Evolutionary conservation across 2,329 filamentous ascomycete genomes (phyloP).

Genomic region (Aspergillus fructus): DNA sequence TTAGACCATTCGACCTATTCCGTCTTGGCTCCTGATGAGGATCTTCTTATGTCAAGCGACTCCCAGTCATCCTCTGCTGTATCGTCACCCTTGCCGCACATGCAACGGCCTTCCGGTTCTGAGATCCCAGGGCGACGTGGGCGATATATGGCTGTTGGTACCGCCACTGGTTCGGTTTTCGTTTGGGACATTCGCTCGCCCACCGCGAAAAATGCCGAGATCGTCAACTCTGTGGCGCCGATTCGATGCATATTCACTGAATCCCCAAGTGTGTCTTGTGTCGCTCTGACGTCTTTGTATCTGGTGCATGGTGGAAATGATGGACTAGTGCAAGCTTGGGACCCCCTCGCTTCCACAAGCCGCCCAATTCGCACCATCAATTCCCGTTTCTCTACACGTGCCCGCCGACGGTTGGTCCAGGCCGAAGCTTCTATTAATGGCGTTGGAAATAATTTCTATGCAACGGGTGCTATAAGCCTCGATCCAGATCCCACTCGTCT

Average conservation of each 20-base stretch:
- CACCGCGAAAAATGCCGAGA: slow-evolving; percentile 53
- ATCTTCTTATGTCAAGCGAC: slow-evolving; percentile 63
- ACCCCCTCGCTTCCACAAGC: slow-evolving; percentile 78
- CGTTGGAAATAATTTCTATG: slow-evolving; percentile 72
- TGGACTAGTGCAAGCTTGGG: slow-evolving; percentile 94
- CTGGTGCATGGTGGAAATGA: slow-evolving; percentile 92
- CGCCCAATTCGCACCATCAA: slow-evolving; percentile 84
- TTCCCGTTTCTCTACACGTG: slow-evolving; percentile 76
- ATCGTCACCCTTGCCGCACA: slow-evolving; percentile 54
- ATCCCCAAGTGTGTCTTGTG: slow-evolving; percentile 78
- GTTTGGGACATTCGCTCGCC: slow-evolving; percentile 81
- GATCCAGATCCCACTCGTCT: slow-evolving; percentile 85
- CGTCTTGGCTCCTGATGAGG: slow-evolving; percentile 70
- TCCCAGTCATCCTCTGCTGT: slow-evolving; percentile 55
- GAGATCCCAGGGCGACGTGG: slow-evolving; percentile 84
- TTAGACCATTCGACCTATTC: slow-evolving; percentile 76
- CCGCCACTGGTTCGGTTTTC: slow-evolving; percentile 71
- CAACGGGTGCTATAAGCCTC: slow-evolving; percentile 78
- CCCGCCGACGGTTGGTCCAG: slow-evolving; percentile 71
- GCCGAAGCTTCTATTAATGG: slow-evolving; percentile 66
- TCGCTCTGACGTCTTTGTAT: slow-evolving; percentile 82
- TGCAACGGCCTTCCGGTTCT: slow-evolving; percentile 40
- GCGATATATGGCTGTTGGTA: slow-evolving; percentile 78
- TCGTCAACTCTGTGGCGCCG: slow-evolving; percentile 63
- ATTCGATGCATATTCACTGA: slow-evolving; percentile 85